Evolutionary conservation across 1,284 basidiomycete species (phyloP), one percentile per base, ranked within the genome.

Genomic region (Malassezia caprae): DNA sequence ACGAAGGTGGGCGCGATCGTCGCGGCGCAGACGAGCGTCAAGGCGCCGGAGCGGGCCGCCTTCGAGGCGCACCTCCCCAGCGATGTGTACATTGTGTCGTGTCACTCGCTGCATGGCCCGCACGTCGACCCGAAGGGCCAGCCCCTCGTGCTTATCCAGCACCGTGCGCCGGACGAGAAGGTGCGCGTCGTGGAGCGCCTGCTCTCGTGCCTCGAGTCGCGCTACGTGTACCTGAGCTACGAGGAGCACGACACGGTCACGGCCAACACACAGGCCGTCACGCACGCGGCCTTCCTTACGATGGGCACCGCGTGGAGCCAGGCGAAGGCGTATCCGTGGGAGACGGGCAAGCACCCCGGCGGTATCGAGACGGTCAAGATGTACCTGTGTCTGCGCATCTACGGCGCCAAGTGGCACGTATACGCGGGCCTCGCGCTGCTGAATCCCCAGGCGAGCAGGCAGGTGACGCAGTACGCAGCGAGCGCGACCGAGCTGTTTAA

Each of bases 311-410:
- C 93, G 0, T 98, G 94, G 93, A 81, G 83, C 47, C 82, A 82
- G 55, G 80, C 83, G 13, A 77, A 80, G 13, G 79, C 81, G 21
- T 98, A 96, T 74, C 94, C 94, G 2, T 98, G 93, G 94, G 91
- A 96, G 76, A 84, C 88, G 39, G 78, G 79, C 8, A 83, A 86
- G 53, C 96, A 96, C 77, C 88, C 94, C 32, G 88, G 90, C n/a
- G 94, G 94, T 0, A 93, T 98, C 68, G 93, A 98, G 76, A 93
- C 90, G 8, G 90, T 91, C 68, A 98, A 98, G 77, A 91, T 96
- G 67, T 98, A 98, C 80, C 87, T 98, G 72, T 86, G 68, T 45
- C 57, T 74, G 23, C 88, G 94, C 1, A 96, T 98, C 71, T 96
- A 96, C 77, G 83, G 88, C 41, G 93, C 91, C 73, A 87, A 90